These are phyloP conservation scores for Cryoendolithus antarcticus DNA, from an alignment of 2,329 filamentous ascomycete genomes.

Conservation along the genomic window DNA sequence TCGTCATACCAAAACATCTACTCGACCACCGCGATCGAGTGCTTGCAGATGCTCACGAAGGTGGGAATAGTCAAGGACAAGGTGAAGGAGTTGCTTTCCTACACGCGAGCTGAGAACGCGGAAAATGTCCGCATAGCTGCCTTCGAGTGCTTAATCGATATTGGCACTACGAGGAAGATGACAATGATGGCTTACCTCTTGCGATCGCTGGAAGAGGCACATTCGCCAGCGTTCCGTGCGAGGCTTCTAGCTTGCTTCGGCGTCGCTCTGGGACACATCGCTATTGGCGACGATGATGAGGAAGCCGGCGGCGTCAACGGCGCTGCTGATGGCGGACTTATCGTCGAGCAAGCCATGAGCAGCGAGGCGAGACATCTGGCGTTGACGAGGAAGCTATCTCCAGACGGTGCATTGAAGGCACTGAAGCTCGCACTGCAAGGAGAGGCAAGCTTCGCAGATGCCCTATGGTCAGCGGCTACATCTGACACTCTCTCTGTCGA, in stretches of 20 bases:
- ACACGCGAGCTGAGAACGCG: slow-evolving; percentile 47
- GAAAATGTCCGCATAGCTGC: slow-evolving; percentile 48
- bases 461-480: slow-evolving; percentile 44
- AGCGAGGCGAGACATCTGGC: slow-evolving; percentile 41
- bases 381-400: slow-evolving; percentile 39
- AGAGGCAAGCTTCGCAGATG: slow-evolving; percentile 38
- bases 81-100: slow-evolving; percentile 47
- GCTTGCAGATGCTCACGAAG: slow-evolving; percentile 42
- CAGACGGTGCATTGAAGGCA: slow-evolving; percentile 46
- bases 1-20: slow-evolving; percentile 54
- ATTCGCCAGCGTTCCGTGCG: slow-evolving; percentile 45
- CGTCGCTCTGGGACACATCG: slow-evolving; percentile 44
- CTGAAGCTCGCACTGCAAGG: slow-evolving; percentile 41
- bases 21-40: slow-evolving; percentile 48
- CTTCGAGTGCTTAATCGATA: slow-evolving; percentile 44
- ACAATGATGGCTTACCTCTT: slow-evolving; percentile 45
- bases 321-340: slow-evolving; percentile 32
- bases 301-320: slow-evolving; percentile 19
- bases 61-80: slow-evolving; percentile 41
- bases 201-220: slow-evolving; percentile 43
- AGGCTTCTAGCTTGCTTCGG: slow-evolving; percentile 41
- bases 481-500: slow-evolving; percentile 38
- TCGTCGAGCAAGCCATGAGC: slow-evolving; percentile 44
- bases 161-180: slow-evolving; percentile 40
- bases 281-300: slow-evolving; percentile 38